phyloP scores from a whole-genome alignment of 2,329 filamentous ascomycete species.

The Cladosporium sphaerospermum region DNA sequence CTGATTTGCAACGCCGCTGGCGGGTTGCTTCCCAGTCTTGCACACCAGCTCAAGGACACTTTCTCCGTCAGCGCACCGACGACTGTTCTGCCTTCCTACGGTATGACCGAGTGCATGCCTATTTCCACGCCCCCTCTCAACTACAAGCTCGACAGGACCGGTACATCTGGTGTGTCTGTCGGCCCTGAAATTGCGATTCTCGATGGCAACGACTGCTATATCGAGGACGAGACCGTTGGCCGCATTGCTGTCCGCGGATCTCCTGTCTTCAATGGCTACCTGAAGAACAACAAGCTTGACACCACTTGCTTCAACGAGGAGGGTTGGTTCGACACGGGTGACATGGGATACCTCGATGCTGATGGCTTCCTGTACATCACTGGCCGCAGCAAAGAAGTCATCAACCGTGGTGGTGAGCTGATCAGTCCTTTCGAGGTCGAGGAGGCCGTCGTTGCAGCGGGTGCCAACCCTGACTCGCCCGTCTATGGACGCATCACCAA shows the following conservation, averaged over 20 bases:
- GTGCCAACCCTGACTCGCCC: conserved; percentile 37
- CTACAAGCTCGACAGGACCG: conserved; percentile 47
- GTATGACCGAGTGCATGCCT: conserved; percentile 57
- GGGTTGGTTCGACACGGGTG: conserved; percentile 52
- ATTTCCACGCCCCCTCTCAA: conserved; percentile 51
- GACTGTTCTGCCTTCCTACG: conserved; percentile 51
- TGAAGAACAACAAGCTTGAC: conserved; percentile 41
- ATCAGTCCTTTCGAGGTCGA: conserved; percentile 56
- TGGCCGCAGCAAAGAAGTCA: conserved; percentile 51
- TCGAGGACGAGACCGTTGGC: conserved; percentile 34
- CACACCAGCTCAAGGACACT: conserved; percentile 43
- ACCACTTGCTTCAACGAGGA: conserved; percentile 41
- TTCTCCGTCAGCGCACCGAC: conserved; percentile 32
- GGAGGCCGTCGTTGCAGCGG: conserved; percentile 47
- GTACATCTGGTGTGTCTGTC: conserved; percentile 48
- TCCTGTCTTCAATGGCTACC: conserved; percentile 48
- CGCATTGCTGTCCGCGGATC: conserved; percentile 44
- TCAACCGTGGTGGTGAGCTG: conserved; percentile 54
- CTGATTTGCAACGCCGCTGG: conserved; percentile 54
- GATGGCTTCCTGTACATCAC: conserved; percentile 51
- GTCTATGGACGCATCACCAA: conserved; percentile 44
- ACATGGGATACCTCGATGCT: conserved; percentile 47
- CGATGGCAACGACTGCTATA: conserved; percentile 34
- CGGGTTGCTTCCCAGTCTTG: conserved; percentile 47
- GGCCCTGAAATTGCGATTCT: conserved; percentile 49